Evolutionary conservation across 257 asterid species (phyloP), one percentile per base, ranked within the genome.

Genomic region (Nicotiana knightiana): DNA sequence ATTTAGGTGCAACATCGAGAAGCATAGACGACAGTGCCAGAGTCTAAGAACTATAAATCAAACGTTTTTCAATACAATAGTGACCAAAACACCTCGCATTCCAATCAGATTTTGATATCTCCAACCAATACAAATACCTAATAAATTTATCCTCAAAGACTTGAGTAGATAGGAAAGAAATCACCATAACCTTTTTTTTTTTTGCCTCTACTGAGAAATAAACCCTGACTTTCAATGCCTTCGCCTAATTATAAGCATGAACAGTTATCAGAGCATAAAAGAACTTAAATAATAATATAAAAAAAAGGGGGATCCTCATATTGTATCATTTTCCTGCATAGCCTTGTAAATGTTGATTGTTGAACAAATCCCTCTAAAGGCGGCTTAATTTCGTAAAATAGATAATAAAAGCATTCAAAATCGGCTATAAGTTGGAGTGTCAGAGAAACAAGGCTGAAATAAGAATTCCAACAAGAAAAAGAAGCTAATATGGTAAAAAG

Each of bases 391-490:
- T 21, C 0, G 18, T 12, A 71, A 24, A 71, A 46, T 35, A 10
- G 28, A 67, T 8, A 1, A 3, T 11, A 35, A 67, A 68, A 16
- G 0, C 77, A 39, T 0, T 11, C 37, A 71, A 71, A 73, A 46
- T 46, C 37, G 48, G 39, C 79, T 43, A 71, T 24, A 24, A 5
- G 61, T 35, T 71, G 79, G 39, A 30, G 51, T 32, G 12, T 6
- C 26, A 26, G 16, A 43, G 59, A 73, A 73, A 70, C 33, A 70
- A 0, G 6, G 32, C 10, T 16, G 24, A 65, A 51, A 79, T 75
- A 87, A 77, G 58, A 54, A 58, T 67, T 10, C 43, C 28, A 9
- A 84, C 63, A 28, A 32, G 61, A 76, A 64, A 64, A n/a, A 57
- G 30, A 33, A 76, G 82, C 37, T 18, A 43, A 0, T 11, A 65